Base-by-base conservation (phyloP, 768 basidiomycete genomes). In the Suillus placidus region DNA sequence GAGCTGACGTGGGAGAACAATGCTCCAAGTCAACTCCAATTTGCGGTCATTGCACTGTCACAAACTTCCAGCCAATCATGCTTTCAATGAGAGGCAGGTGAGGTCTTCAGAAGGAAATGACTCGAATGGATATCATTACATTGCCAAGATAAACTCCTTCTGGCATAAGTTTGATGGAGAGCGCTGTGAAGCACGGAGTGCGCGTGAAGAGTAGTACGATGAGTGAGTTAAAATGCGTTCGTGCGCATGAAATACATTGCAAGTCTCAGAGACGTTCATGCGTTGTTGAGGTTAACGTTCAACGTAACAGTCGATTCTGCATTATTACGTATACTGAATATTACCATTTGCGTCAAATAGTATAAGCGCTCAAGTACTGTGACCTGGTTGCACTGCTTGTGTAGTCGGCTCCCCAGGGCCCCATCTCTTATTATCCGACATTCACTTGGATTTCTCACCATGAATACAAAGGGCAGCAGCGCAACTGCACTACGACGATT, bases 401-500 rank as follows among this genome's bases (percentile, higher is more conserved):
- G n/a, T n/a, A 26, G 26, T 26, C 26, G 26, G 26, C 26, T 26
- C 26, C 26, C 26, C 26, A 26, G 26, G 26, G 26, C 26, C 2
- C 26, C 62, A 37, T 49, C 52, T 35, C 62, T 56, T 34, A 34
- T 56, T 34, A 34, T 35, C 20, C 20, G 30, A 57, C 56, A 23
- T 40, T 58, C 37, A 38, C 26, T 58, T 23, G 16, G 10, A 20
- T 54, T 40, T 49, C 49, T 34, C 9, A 63, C 37, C 60, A 88
- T 88, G 88, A 82, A 81, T 74, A 75, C 85, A 67, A 84, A 88
- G 74, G 76, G 78, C 13, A 82, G 76, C 61, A 88, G 78, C 68
- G 79, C 88, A 40, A 95, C 93, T 7, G 95, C 95, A 12, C 81
- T 93, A 55, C 85, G 92, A 67, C 85, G 95, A 52, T 82, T 97